phyloP scores from a whole-genome alignment of 2,329 filamentous ascomycete species.

The Cordyceps militaris region DNA sequence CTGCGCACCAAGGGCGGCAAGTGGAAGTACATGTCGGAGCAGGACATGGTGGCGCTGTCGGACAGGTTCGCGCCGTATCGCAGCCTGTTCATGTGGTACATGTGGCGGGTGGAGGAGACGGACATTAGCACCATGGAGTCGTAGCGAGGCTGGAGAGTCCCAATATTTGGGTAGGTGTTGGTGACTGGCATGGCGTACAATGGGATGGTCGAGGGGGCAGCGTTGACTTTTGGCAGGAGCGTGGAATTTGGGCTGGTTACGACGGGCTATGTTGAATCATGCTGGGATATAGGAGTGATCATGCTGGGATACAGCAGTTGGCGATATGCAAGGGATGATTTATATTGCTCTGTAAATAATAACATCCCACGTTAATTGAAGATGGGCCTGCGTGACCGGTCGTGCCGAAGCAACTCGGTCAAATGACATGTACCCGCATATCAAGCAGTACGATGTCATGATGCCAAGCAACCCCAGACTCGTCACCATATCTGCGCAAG shows the following conservation, averaged over 20 bases:
- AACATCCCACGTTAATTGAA: neutral
- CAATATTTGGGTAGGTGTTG: too few species aligned
- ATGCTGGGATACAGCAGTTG: neutral
- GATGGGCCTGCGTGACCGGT: neutral
- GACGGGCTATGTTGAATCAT: too few species aligned
- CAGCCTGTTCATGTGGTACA: conserved; percentile 96
- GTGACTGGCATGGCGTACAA: neutral
- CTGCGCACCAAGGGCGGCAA: conserved; percentile 76
- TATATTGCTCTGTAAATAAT: neutral
- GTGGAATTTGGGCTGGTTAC: neutral
- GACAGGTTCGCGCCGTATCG: conserved; percentile 80
- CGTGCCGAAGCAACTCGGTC: neutral
- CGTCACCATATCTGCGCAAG: neutral
- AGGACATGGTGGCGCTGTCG: conserved; percentile 80
- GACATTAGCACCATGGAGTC: conserved; percentile 57
- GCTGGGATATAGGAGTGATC: neutral
- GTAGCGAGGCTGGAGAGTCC: neutral
- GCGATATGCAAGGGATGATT: neutral
- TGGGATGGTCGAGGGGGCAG: neutral
- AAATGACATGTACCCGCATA: too few species aligned
- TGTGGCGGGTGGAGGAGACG: conserved; percentile 83
- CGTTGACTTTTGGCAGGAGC: neutral
- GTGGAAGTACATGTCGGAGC: conserved; percentile 96
- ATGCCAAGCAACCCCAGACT: neutral
- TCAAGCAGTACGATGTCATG: too few species aligned